A percentile compares a stretch with the other conserved stretches of the same genome.
These are phyloP conservation scores for Fusarium longipes DNA, from an alignment of 2,329 filamentous ascomycete genomes.

Conservation along the genomic window DNA sequence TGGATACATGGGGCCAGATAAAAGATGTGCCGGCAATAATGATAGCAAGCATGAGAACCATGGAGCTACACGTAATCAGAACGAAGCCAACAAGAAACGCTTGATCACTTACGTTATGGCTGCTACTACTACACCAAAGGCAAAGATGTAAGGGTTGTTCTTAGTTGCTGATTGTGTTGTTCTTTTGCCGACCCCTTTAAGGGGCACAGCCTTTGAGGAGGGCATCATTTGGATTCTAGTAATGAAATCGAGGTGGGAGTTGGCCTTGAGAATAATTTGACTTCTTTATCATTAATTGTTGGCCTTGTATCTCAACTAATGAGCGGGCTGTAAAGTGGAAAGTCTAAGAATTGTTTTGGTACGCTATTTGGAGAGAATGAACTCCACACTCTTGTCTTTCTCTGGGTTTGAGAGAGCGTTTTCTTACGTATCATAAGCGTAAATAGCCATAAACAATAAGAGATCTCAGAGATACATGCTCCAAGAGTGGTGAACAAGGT, in stretches of 20 bases:
- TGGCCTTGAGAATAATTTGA: too few relatives aligned
- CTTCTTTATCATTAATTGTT: not conserved
- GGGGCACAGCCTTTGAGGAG: not conserved
- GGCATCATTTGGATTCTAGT: not conserved
- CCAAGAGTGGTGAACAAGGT: not conserved
- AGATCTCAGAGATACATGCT: too few relatives aligned
- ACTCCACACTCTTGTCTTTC: conserved; percentile 12
- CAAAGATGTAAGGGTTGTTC: conserved; percentile 25
- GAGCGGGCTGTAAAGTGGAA: not conserved
- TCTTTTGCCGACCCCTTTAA: not conserved
- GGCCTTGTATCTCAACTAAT: not conserved
- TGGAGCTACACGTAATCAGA: conserved; percentile 15
- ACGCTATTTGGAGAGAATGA: conserved; percentile 3
- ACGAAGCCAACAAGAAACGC: rapidly evolving
- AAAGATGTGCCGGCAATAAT: conserved; percentile 25
- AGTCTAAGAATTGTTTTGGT: not conserved
- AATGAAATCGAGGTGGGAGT: not conserved
- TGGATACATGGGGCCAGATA: conserved; percentile 11
- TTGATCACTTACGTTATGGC: conserved; percentile 18
- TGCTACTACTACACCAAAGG: conserved; percentile 24
- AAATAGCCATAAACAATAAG: too few relatives aligned
- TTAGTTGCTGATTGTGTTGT: not conserved
- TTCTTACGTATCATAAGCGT: too few relatives aligned
- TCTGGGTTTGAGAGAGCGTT: not conserved
- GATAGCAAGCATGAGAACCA: conserved; percentile 19